These are phyloP conservation scores for Colletotrichum graminicola DNA, from an alignment of 2,329 filamentous ascomycete species.

Conservation along the genomic window DNA sequence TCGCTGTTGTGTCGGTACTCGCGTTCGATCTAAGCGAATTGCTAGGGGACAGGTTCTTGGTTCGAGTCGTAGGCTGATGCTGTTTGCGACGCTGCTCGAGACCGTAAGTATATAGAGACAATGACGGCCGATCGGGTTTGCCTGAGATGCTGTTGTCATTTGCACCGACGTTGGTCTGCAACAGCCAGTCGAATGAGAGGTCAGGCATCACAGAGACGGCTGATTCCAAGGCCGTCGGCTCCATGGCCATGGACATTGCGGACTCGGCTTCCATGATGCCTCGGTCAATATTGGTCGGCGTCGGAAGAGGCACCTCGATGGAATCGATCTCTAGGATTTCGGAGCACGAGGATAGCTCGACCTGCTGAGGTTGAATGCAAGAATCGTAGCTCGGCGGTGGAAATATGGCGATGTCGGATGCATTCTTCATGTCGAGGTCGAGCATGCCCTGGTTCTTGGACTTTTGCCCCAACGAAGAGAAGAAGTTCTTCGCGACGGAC, in stretches of 20 bases:
- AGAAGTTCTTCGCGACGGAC: slow-evolving; percentile 66
- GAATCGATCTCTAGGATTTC: slow-evolving; percentile 68
- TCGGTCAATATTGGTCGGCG: background rate
- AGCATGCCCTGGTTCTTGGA: slow-evolving; percentile 53
- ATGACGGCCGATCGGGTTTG: slow-evolving; percentile 49
- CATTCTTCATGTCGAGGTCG: slow-evolving; percentile 50
- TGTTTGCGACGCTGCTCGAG: slow-evolving; percentile 50
- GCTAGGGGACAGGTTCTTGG: slow-evolving; percentile 60
- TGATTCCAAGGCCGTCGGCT: background rate
- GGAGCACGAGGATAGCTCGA: slow-evolving; percentile 62
- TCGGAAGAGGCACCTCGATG: slow-evolving; percentile 52
- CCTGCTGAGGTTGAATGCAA: slow-evolving; percentile 49
- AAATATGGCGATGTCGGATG: slow-evolving; percentile 47
- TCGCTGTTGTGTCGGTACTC: slow-evolving; percentile 53
- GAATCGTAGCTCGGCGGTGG: slow-evolving; percentile 63
- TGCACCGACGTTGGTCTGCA: slow-evolving; percentile 31
- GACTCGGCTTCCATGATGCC: background rate
- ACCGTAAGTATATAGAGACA: slow-evolving; percentile 55
- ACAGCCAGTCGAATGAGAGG: slow-evolving; percentile 33
- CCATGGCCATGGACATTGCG: background rate
- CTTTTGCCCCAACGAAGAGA: slow-evolving; percentile 64
- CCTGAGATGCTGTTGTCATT: slow-evolving; percentile 42
- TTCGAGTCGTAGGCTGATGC: slow-evolving; percentile 48
- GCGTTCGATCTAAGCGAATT: slow-evolving; percentile 62
- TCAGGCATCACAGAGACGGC: slow-evolving; percentile 28